A percentile compares a stretch with the other conserved stretches of the same genome.
Evolutionary conservation across 2,329 filamentous ascomycete genomes (phyloP).

Genomic region (Fusarium sp.): DNA sequence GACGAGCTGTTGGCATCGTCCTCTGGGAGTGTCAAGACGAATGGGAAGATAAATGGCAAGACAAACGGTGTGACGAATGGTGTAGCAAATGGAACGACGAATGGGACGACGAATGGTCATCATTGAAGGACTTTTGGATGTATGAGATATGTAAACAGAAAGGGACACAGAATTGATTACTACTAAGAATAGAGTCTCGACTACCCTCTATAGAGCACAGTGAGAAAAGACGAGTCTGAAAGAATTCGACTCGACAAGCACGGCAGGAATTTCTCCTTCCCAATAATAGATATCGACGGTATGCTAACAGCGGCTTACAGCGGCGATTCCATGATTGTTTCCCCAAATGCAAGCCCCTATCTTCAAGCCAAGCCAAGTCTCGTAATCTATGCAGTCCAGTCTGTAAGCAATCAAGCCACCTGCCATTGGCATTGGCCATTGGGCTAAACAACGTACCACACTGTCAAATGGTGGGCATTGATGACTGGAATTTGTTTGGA

Average conservation of each 20-base stretch:
- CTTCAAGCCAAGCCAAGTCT: background rate
- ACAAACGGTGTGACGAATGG: background rate
- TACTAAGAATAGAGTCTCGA: background rate
- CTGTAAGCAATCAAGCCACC: background rate
- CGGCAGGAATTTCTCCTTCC: accelerated
- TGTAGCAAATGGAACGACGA: background rate
- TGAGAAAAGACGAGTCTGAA: background rate
- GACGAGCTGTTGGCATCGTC: conserved; percentile 21
- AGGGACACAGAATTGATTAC: background rate
- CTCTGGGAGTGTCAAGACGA: background rate
- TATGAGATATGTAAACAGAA: background rate
- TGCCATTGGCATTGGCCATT: background rate
- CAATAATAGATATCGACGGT: background rate
- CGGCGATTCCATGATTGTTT: background rate
- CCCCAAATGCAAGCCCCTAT: background rate
- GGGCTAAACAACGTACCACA: background rate
- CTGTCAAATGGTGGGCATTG: background rate
- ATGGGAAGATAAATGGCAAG: background rate
- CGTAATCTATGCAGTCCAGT: background rate
- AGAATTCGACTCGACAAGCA: background rate
- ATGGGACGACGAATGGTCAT: background rate
- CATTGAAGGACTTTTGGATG: background rate
- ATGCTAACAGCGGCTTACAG: too few species aligned
- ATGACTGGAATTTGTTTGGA: background rate
- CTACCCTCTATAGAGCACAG: too few species aligned